Base-by-base conservation (phyloP, 768 basidiomycete species). In the Leucocoprinus birnbaumii region DNA sequence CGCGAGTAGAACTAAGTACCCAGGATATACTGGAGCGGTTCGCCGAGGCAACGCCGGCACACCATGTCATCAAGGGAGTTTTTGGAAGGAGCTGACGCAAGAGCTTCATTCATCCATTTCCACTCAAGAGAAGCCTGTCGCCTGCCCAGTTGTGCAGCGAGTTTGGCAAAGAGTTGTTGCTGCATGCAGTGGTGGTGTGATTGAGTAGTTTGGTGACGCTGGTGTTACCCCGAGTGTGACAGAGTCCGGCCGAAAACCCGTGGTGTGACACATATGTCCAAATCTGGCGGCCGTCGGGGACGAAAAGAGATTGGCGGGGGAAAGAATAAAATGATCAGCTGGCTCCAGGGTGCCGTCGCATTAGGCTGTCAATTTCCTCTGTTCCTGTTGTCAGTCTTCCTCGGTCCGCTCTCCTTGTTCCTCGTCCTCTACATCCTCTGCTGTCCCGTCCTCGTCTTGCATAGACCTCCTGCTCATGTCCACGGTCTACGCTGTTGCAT, bases 1-100 rank as follows among this genome's bases (percentile, higher is more conserved):
- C 42, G 25, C 38, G 46, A 52, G 34, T 52, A 49, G 31, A 42
- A 48, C 21, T 45, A 53, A 38, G 53, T 66, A 89, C 94, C 93
- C 48, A 97, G 76, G 61, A 97, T 91, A 68, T 95, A 97, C 67
- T 95, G 92, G 16, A 97, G 74, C 0, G 94, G 94, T 69, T 93
- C 91, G 10, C 90, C 89, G 14, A 61, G 58, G 25, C 78, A 64
- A 60, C 94, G 73, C 18, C 89, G 79, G 16, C 67, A 64, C 37
- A 94, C 76, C 76, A 88, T 78, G 24, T 71, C 63, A 8, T 68
- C 45, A 27, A 78, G 70, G 46, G 68, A 50, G n/a, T 55, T 53
- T 9, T 55, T 41, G 42, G 64, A 45, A 7, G 64, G 27, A 27
- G 47, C 58, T 13, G 52, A 55, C 9, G 56, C 48, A 43, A 56